A percentile compares a stretch with the other conserved stretches of the same genome.
Evolutionary conservation across 176 grass and related monocot species (phyloP).

Genomic region (Miscanthus lutarioriparius): DNA sequence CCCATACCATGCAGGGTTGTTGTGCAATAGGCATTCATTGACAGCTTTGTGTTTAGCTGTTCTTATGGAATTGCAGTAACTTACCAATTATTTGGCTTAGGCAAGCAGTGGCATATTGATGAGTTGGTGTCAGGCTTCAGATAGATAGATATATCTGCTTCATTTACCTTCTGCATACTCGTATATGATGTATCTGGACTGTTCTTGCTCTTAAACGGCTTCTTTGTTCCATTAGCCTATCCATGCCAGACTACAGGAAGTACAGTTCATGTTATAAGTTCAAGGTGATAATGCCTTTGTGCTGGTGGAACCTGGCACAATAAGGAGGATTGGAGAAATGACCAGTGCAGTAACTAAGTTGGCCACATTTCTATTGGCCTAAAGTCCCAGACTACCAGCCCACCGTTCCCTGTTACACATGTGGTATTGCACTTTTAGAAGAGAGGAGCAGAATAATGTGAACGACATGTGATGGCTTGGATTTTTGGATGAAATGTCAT

Average conservation of each 20-base stretch:
- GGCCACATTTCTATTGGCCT: conserved; percentile 18
- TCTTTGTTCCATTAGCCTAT: conserved; percentile 48
- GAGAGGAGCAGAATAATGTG: conserved; percentile 50
- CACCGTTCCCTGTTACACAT: conserved; percentile 32
- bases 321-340: conserved; percentile 24
- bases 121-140: conserved; percentile 27
- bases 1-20: conserved; percentile 34
- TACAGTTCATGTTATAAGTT: conserved; percentile 29
- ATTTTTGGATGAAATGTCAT: conserved; percentile 42
- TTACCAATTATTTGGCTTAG: conserved; percentile 32
- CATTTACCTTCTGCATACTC: conserved; percentile 36
- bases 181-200: conserved; percentile 17
- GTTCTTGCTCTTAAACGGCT: conserved; percentile 45
- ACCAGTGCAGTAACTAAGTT: background rate
- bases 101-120: conserved; percentile 20
- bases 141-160: conserved; percentile 22
- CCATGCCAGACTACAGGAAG: conserved; percentile 44
- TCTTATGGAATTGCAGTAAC: conserved; percentile 31
- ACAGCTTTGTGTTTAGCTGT: conserved; percentile 33
- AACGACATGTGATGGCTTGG: conserved; percentile 34
- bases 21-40: conserved; percentile 45
- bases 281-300: conserved; percentile 19
- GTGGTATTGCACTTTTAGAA: conserved; percentile 23
- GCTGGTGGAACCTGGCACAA: background rate
- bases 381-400: conserved; percentile 8